A percentile compares a stretch with the other conserved stretches of the same genome.
Conservation (phyloP, 306 rosid species). For the Quercus rubra region DNA sequence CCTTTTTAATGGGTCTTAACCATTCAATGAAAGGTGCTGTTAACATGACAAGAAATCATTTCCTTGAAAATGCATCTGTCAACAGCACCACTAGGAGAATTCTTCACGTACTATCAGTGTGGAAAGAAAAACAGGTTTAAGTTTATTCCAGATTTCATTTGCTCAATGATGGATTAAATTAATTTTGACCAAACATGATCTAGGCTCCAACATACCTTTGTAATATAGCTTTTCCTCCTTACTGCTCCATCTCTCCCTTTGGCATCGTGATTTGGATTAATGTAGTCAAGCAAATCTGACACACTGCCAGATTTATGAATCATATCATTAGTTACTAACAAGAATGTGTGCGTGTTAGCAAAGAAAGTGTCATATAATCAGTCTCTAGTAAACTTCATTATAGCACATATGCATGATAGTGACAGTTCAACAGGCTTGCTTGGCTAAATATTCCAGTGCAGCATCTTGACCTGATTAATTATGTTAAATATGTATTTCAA, state of each 20-base stretch:
- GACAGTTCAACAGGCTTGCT: conserved; percentile 9
- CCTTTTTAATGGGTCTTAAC: not conserved
- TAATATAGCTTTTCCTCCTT: conserved; percentile 70
- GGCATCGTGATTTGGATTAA: conserved; percentile 71
- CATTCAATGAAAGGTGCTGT: conserved; percentile 3
- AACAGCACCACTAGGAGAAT: conserved; percentile 6
- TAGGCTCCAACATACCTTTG: conserved; percentile 45
- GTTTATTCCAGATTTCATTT: not conserved
- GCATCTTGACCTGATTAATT: not conserved
- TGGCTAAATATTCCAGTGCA: not conserved
- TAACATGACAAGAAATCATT: not conserved
- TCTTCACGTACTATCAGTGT: not conserved
- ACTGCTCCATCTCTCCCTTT: conserved; percentile 67
- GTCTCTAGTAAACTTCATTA: not conserved
- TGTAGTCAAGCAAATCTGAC: conserved; percentile 96
- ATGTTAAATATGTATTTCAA: not conserved
- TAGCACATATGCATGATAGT: not conserved
- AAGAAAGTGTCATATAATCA: not conserved
- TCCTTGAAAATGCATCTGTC: not conserved
- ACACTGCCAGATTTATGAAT: conserved; percentile 55
- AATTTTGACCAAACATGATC: conserved; percentile 1
- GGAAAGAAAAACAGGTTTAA: not conserved
- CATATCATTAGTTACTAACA: not conserved
- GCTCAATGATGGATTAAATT: conserved; percentile 7
- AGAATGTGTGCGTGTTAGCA: not conserved